Percentiles rank a stretch among this genome's conserved stretches.
Evolutionary conservation across 192 early-diverging fungal genomes (phyloP).

Genomic region (Coemansia sp.): DNA sequence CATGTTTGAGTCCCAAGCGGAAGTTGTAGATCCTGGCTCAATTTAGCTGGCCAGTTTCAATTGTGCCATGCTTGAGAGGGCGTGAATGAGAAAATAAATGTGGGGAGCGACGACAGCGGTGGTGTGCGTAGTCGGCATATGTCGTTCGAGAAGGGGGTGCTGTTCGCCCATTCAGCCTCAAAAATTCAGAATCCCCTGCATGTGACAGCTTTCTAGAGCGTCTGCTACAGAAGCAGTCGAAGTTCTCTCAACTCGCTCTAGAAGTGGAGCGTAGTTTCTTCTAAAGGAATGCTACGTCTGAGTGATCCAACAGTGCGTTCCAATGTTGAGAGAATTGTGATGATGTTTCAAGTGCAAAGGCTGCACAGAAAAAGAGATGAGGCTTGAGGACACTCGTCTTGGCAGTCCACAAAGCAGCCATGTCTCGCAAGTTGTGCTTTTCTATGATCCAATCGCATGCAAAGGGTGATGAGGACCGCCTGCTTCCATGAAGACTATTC

Average conservation of each 20-base stretch:
- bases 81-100: background rate
- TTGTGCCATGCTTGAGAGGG: background rate
- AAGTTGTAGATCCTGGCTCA: background rate
- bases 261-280: background rate
- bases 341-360: background rate
- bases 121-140: background rate
- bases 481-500: conserved; percentile 26
- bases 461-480: conserved; percentile 1
- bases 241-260: background rate
- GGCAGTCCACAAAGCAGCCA: background rate
- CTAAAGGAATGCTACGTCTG: background rate
- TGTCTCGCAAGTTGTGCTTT: conserved; percentile 4
- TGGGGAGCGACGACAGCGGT: background rate
- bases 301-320: background rate
- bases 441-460: conserved; percentile 6
- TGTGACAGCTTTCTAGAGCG: conserved; percentile 5
- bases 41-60: background rate
- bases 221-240: background rate
- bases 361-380: background rate
- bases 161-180: conserved; percentile 5
- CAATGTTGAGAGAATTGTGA: background rate
- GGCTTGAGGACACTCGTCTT: background rate
- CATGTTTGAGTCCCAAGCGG: background rate
- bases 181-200: background rate
- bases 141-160: background rate